phyloP scores from a whole-genome alignment of 352 stramenopile genomes.

The Globisporangium sylvaticum region DNA sequence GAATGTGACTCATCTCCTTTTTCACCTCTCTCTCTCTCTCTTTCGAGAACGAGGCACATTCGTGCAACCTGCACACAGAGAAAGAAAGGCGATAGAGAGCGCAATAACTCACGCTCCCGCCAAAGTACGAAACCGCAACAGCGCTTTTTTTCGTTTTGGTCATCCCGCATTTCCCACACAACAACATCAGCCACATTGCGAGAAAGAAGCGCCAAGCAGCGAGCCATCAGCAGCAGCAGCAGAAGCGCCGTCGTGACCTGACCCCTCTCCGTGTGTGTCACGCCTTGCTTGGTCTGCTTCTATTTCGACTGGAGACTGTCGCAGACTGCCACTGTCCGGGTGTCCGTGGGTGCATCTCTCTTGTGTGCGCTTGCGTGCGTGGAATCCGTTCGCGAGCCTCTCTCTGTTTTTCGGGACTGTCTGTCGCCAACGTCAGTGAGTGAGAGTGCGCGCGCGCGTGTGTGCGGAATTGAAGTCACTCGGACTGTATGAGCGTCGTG shows the following conservation, averaged over 20 bases:
- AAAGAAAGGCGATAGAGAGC: not conserved
- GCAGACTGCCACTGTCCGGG: too few relatives aligned
- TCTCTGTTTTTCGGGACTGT: not conserved
- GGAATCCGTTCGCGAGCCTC: not conserved
- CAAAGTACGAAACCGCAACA: not conserved
- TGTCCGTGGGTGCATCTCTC: not conserved
- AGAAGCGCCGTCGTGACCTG: not conserved
- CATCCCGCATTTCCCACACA: not conserved
- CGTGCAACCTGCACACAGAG: not conserved
- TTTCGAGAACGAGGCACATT: not conserved
- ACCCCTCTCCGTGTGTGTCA: not conserved
- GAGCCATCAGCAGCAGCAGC: not conserved
- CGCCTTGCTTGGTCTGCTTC: too few relatives aligned
- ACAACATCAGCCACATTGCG: not conserved
- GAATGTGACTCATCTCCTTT: not conserved
- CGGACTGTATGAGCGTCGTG: constrained; percentile 48
- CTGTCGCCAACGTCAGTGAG: not conserved
- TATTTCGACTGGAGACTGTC: too few relatives aligned
- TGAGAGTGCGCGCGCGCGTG: too few relatives aligned
- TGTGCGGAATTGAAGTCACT: not conserved
- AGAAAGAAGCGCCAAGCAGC: not conserved
- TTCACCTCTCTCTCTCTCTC: not conserved
- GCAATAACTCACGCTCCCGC: not conserved
- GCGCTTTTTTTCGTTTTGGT: not conserved
- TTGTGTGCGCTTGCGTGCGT: not conserved